These are phyloP conservation scores for Diphasiastrum complanatum DNA, from an alignment of 83 land plant genomes.

Conservation along the genomic window DNA sequence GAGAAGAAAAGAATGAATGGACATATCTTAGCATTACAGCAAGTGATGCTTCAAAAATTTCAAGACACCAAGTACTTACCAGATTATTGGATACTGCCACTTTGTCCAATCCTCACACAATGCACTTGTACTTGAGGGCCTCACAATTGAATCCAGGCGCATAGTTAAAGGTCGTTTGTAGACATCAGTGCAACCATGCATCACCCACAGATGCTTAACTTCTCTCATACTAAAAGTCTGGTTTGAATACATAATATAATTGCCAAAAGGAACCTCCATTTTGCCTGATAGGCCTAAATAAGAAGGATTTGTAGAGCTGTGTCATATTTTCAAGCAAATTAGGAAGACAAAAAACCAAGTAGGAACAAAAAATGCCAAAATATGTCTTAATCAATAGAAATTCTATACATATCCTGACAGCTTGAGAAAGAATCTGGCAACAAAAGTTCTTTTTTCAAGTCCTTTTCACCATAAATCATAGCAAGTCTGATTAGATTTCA, in stretches of 20 bases:
- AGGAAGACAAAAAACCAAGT: neutral
- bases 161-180: slow-evolving; percentile 50
- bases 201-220: slow-evolving; percentile 73
- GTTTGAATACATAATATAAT: slow-evolving; percentile 62
- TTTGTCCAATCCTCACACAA: slow-evolving; percentile 77
- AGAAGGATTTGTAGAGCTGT: slow-evolving; percentile 21
- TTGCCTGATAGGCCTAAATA: slow-evolving; percentile 18
- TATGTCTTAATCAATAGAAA: neutral
- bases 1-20: too few species aligned
- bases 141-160: slow-evolving; percentile 64
- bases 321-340: neutral
- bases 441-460: neutral
- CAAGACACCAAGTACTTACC: slow-evolving; percentile 39
- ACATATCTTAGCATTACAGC: too few species aligned
- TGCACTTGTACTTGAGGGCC: slow-evolving; percentile 39
- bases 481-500: neutral
- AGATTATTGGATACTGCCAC: slow-evolving; percentile 75
- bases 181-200: slow-evolving; percentile 46
- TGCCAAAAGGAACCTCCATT: slow-evolving; percentile 57
- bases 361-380: slow-evolving; percentile 9
- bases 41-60: neutral
- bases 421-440: neutral
- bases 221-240: slow-evolving; percentile 64
- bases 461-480: too few species aligned
- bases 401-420: neutral